These are phyloP conservation scores for Yamadazyma endophytica DNA, from an alignment of 805 yeast genomes.

Conservation along the genomic window DNA sequence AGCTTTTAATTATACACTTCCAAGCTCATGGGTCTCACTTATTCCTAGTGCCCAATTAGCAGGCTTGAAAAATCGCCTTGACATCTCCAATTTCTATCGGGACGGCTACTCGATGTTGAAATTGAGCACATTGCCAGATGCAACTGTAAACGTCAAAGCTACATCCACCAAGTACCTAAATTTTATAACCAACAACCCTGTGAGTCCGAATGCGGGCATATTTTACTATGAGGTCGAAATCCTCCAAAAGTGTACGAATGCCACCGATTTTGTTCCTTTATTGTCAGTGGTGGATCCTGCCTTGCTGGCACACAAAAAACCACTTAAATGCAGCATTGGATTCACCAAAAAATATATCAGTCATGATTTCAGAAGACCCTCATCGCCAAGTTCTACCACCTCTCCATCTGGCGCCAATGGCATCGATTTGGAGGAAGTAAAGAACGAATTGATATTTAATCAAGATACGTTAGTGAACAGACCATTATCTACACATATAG, in stretches of 20 bases:
- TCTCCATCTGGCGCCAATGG: conserved; percentile 5
- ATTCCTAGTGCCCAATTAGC: conserved; percentile 20
- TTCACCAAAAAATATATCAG: conserved; percentile 24
- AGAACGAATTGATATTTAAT: conserved; percentile 20
- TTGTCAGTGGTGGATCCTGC: conserved; percentile 31
- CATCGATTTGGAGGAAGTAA: conserved; percentile 28
- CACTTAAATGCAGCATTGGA: conserved; percentile 32
- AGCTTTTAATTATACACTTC: conserved; percentile 27
- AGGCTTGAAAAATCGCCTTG: conserved; percentile 18
- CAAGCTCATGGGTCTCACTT: conserved; percentile 39
- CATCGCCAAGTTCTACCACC: conserved; percentile 6
- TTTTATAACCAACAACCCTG: conserved; percentile 34
- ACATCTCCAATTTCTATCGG: conserved; percentile 21
- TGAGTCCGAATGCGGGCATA: conserved; percentile 29
- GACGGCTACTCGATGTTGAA: conserved; percentile 27
- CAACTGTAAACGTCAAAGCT: not conserved
- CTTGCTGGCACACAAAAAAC: conserved; percentile 27
- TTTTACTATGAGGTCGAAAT: conserved; percentile 40
- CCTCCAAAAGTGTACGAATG: conserved; percentile 28
- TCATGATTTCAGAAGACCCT: conserved; percentile 13
- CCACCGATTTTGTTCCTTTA: conserved; percentile 28
- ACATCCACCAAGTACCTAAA: conserved; percentile 21
- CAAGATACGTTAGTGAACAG: conserved; percentile 13
- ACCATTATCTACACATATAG: conserved; percentile 14
- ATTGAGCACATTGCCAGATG: conserved; percentile 10